Evolutionary conservation across 768 basidiomycete species (phyloP).

Genomic region (Strobilomyces confusus): DNA sequence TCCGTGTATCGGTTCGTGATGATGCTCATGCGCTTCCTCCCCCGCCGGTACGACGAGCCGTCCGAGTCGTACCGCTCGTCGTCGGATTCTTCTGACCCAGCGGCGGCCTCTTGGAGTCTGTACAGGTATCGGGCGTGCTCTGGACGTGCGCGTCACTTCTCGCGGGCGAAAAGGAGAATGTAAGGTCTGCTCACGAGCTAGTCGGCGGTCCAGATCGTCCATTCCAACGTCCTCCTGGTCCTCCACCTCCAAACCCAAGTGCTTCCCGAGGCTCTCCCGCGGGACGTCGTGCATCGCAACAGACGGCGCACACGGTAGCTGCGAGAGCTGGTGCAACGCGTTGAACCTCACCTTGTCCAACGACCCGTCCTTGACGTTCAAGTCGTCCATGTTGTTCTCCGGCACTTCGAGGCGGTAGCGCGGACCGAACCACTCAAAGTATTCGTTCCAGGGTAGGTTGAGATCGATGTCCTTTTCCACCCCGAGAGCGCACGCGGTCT

Average conservation of each 20-base stretch:
- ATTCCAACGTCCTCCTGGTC: slow-evolving; percentile 37
- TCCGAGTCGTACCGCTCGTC: slow-evolving; percentile 48
- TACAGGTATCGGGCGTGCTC: slow-evolving; percentile 69
- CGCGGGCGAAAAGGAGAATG: not conserved
- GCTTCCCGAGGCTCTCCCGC: slow-evolving; percentile 56
- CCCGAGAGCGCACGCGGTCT: slow-evolving; percentile 93
- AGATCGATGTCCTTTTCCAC: slow-evolving; percentile 73
- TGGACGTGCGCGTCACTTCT: slow-evolving; percentile 22
- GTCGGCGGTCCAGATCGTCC: slow-evolving; percentile 63
- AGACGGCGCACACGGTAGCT: slow-evolving; percentile 73
- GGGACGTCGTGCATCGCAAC: slow-evolving; percentile 86
- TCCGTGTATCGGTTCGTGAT: slow-evolving; percentile 58
- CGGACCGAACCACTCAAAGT: slow-evolving; percentile 98
- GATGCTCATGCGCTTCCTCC: slow-evolving; percentile 64
- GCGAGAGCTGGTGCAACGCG: slow-evolving; percentile 52
- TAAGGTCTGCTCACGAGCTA: slow-evolving; percentile 56
- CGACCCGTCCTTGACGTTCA: slow-evolving; percentile 77
- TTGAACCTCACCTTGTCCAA: slow-evolving; percentile 74
- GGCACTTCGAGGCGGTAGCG: slow-evolving; percentile 89
- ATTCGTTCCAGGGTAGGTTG: slow-evolving; percentile 81
- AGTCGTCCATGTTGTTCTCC: slow-evolving; percentile 91
- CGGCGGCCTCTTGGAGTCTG: slow-evolving; percentile 48
- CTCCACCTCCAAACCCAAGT: slow-evolving; percentile 54
- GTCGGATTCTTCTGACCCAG: slow-evolving; percentile 45
- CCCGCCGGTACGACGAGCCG: slow-evolving; percentile 38